Evolutionary conservation across 345 rosid species (phyloP).

Genomic region (Acer yangbiense): DNA sequence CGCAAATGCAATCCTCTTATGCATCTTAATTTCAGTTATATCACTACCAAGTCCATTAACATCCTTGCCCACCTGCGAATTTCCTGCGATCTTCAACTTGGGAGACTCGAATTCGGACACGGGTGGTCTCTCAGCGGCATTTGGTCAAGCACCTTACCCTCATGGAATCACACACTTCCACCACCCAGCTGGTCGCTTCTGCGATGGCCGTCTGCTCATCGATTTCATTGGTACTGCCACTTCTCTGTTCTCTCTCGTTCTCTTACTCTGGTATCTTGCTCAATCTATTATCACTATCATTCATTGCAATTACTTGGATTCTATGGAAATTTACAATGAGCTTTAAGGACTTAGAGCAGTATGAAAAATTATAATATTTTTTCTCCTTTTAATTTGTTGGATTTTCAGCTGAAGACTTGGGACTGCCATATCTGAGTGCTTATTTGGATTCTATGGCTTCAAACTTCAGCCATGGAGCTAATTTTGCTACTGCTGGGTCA

Average conservation of each 20-base stretch:
- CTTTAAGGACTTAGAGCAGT: background rate
- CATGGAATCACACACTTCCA: conserved; percentile 63
- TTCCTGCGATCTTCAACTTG: conserved; percentile 52
- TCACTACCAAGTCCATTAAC: background rate
- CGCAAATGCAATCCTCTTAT: background rate
- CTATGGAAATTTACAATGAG: no score
- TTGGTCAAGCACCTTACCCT: conserved; percentile 59
- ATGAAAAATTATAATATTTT: background rate
- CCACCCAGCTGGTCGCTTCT: conserved; percentile 61
- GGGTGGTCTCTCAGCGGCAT: conserved; percentile 64
- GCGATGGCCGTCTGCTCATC: conserved; percentile 65
- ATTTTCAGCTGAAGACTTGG: conserved; percentile 48
- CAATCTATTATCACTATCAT: no score
- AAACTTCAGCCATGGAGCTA: conserved; percentile 82
- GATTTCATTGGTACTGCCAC: conserved; percentile 58
- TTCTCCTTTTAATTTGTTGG: background rate
- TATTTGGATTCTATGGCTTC: conserved; percentile 65
- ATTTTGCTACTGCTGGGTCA: conserved; percentile 83
- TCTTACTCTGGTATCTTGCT: no score
- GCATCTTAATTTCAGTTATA: conserved; percentile 2
- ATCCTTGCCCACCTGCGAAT: conserved; percentile 19
- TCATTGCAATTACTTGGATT: no score
- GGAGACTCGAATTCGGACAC: conserved; percentile 61
- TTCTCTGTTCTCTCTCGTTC: no score
- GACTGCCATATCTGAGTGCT: conserved; percentile 56